These are phyloP conservation scores for Aphanomyces invadans DNA, from an alignment of 352 stramenopile species.

Conservation along the genomic window DNA sequence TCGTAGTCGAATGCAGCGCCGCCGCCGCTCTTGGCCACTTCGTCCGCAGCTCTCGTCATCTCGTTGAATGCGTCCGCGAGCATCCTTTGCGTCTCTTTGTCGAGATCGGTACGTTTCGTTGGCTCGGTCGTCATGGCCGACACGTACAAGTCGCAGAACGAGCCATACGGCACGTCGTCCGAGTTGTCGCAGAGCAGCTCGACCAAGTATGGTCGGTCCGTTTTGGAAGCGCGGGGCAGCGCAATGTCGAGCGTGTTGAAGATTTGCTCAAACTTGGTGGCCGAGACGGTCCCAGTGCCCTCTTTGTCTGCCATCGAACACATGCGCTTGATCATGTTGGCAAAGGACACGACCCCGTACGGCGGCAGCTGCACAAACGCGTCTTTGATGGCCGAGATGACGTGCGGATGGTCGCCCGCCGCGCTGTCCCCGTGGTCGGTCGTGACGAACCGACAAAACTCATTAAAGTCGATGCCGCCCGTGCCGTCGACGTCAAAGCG, in stretches of 20 bases:
- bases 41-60: neutral
- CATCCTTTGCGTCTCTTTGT: neutral
- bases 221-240: constrained; percentile 35
- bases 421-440: constrained; percentile 32
- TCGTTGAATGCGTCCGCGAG: neutral
- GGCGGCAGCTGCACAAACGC: constrained; percentile 32
- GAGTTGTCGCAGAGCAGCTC: constrained; percentile 35
- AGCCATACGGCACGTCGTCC: constrained; percentile 27
- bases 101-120: neutral
- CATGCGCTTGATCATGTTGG: constrained; percentile 64
- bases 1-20: constrained; percentile 36
- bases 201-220: constrained; percentile 37
- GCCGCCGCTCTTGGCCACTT: constrained; percentile 27
- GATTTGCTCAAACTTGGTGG: constrained; percentile 44
- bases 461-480: constrained; percentile 60
- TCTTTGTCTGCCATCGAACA: constrained; percentile 77
- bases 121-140: constrained; percentile 31
- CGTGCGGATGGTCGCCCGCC: constrained; percentile 24
- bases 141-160: constrained; percentile 42
- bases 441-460: constrained; percentile 67
- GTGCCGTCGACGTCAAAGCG: constrained; percentile 61
- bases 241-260: constrained; percentile 55
- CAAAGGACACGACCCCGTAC: constrained; percentile 41
- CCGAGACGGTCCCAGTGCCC: constrained; percentile 40
- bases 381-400: constrained; percentile 17